Conservation (phyloP, 1,284 basidiomycete species). For the Chondrostereum purpureum region DNA sequence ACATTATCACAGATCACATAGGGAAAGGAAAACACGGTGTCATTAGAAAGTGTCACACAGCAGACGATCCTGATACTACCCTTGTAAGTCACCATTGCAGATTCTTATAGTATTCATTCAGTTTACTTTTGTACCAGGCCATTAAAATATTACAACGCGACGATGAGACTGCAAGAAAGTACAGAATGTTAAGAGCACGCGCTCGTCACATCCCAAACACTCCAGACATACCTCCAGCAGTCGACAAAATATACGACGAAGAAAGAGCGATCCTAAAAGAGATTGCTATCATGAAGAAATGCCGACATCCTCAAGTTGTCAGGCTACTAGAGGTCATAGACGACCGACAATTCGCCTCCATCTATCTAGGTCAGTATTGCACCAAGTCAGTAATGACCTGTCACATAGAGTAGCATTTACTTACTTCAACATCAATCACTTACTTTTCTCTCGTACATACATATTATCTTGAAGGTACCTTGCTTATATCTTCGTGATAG, state of each 20-base stretch:
- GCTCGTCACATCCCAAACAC: conserved; percentile 38
- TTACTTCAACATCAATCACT: too few relatives aligned
- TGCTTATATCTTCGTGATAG: too few relatives aligned
- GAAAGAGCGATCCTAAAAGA: conserved; percentile 83
- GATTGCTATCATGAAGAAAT: conserved; percentile 98
- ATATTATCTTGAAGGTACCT: too few relatives aligned
- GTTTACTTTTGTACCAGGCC: conserved; percentile 43
- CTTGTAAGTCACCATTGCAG: conserved; percentile 14
- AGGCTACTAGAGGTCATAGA: conserved; percentile 93
- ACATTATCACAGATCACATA: conserved; percentile 5
- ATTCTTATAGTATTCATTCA: conserved; percentile 14
- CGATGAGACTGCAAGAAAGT: background rate
- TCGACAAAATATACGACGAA: conserved; percentile 60
- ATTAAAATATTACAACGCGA: conserved; percentile 70
- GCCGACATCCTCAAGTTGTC: conserved; percentile 88
- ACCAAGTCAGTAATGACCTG: background rate
- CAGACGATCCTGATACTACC: background rate
- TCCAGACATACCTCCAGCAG: conserved; percentile 45
- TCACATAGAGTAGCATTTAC: conserved; percentile 2
- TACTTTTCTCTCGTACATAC: too few relatives aligned
- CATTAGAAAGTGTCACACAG: conserved; percentile 1
- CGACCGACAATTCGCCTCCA: conserved; percentile 83
- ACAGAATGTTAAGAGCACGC: background rate
- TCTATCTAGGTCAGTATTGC: conserved; percentile 89
- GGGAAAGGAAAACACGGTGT: conserved; percentile 9